Percentiles rank a stretch among this genome's conserved stretches.
Evolutionary conservation across 1,139 yeast species (phyloP).

Genomic region (Suhomyces wounanorum): DNA sequence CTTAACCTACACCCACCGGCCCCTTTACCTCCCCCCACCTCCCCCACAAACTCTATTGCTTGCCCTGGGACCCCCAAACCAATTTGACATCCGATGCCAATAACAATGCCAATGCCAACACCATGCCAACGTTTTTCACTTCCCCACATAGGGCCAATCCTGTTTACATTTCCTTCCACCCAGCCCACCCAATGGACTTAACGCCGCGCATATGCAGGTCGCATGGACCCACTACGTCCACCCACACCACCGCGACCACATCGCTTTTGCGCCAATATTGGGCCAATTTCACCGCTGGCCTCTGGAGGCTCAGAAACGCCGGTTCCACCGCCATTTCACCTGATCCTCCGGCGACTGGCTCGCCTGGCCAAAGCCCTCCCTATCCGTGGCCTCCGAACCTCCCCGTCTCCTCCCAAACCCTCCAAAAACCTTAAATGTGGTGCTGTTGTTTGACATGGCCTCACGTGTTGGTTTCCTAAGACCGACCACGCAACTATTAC

Average conservation of each 20-base stretch:
- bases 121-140: background rate
- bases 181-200: slow-evolving; percentile 1
- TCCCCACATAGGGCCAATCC: slow-evolving; percentile 2
- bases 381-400: background rate
- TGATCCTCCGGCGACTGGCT: no score
- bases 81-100: background rate
- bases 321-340: background rate
- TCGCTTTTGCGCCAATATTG: no score
- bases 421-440: background rate
- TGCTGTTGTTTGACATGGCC: background rate
- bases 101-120: no score
- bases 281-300: background rate
- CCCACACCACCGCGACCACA: background rate
- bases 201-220: slow-evolving; percentile 5
- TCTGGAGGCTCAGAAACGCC: background rate
- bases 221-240: background rate
- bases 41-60: background rate
- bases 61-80: background rate
- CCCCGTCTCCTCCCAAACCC: background rate
- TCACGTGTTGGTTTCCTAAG: slow-evolving; percentile 5
- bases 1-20: background rate
- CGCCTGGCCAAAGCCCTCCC: background rate
- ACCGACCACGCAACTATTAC: slow-evolving; percentile 5
- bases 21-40: background rate
- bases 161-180: background rate